Evolutionary conservation across 108 stramenopile species (phyloP).

Genomic region (Cyclotella choctawhatcheeana): DNA sequence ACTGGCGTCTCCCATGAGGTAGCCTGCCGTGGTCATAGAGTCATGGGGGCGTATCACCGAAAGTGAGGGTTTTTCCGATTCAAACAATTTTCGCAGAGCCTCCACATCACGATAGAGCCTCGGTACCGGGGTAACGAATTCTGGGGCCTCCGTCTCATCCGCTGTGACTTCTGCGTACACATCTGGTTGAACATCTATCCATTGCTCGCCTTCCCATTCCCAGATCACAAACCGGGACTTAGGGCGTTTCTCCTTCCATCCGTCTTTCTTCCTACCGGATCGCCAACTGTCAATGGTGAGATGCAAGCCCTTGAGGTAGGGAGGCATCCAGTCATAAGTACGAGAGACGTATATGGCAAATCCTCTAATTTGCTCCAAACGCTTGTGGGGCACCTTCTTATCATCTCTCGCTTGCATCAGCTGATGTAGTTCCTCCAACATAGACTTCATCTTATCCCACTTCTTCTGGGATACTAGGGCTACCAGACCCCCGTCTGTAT

Average conservation of each 20-base stretch:
- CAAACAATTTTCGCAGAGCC: not conserved
- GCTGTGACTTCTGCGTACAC: not conserved
- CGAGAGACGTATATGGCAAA: slow-evolving; percentile 49
- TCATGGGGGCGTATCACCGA: not conserved
- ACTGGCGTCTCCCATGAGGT: slow-evolving; percentile 2
- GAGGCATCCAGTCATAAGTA: slow-evolving; percentile 43
- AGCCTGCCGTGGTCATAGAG: not conserved
- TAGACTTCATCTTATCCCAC: not conserved
- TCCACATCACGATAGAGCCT: not conserved
- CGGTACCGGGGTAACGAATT: not conserved
- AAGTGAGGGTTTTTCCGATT: not conserved
- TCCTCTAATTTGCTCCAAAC: slow-evolving; percentile 25
- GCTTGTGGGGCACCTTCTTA: not conserved
- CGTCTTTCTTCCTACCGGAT: slow-evolving; percentile 30
- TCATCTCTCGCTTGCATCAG: not conserved
- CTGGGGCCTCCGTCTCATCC: not conserved
- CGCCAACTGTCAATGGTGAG: slow-evolving; percentile 52
- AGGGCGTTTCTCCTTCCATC: slow-evolving; percentile 13
- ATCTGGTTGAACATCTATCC: not conserved
- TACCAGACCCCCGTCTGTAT: not conserved
- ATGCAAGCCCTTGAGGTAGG: slow-evolving; percentile 61
- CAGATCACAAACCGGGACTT: not conserved
- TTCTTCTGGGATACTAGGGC: not conserved
- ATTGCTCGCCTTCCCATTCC: slow-evolving; percentile 17
- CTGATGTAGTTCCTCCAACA: not conserved